Evolutionary conservation across 129 eudicot species (phyloP).

Genomic region (Chrysanthemum seticuspe): DNA sequence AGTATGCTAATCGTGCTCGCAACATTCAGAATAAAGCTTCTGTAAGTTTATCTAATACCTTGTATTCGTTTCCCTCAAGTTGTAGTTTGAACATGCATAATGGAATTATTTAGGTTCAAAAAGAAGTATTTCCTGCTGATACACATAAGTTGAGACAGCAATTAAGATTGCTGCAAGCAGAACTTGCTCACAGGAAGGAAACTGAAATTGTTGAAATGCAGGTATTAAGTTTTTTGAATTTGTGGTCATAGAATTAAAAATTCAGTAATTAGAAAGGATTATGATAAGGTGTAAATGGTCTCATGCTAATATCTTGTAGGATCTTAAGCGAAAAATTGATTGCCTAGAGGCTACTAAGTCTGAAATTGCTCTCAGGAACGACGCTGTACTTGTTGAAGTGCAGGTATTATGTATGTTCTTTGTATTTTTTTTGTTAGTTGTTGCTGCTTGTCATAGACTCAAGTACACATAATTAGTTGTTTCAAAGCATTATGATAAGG

Average conservation of each 20-base stretch:
- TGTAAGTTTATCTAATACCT: slow-evolving; percentile 50
- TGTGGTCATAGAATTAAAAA: too few species aligned
- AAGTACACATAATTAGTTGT: too few species aligned
- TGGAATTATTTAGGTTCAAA: slow-evolving; percentile 57
- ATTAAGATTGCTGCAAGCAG: slow-evolving; percentile 85
- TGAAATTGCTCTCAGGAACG: slow-evolving; percentile 62
- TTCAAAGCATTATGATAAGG: slow-evolving; percentile 1
- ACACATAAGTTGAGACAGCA: slow-evolving; percentile 96
- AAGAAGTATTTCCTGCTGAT: slow-evolving; percentile 87
- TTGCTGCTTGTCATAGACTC: too few species aligned
- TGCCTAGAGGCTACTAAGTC: slow-evolving; percentile 84
- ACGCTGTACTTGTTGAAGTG: too few species aligned
- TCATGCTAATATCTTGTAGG: slow-evolving; percentile 41
- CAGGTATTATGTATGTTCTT: too few species aligned
- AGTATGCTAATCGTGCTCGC: slow-evolving; percentile 98
- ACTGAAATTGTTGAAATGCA: slow-evolving; percentile 79
- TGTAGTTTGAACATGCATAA: background rate
- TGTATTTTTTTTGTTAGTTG: too few species aligned
- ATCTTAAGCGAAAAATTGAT: slow-evolving; percentile 68
- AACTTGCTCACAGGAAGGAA: slow-evolving; percentile 84
- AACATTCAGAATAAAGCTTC: slow-evolving; percentile 94
- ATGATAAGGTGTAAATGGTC: slow-evolving; percentile 16
- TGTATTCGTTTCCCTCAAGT: background rate
- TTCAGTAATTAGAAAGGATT: background rate
- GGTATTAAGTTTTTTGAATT: slow-evolving; percentile 36